Evolutionary conservation across 108 stramenopile species (phyloP).

Genomic region (Mediolabrus comicus): DNA sequence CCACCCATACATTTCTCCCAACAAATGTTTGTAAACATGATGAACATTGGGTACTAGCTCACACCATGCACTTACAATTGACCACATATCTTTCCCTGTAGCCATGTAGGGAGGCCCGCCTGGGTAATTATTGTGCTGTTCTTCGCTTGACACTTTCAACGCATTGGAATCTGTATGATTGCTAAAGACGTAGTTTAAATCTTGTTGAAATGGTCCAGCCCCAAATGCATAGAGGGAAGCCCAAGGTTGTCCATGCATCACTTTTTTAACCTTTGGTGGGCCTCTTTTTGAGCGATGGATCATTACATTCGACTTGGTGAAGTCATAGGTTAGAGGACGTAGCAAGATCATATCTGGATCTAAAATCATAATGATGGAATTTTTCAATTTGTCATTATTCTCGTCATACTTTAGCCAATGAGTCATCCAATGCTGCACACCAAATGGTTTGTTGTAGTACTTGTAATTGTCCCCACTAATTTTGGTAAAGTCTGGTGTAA

Average conservation of each 20-base stretch:
- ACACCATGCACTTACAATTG: conserved; percentile 63
- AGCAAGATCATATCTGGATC: conserved; percentile 85
- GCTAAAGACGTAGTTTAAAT: conserved; percentile 49
- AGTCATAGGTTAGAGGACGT: conserved; percentile 82
- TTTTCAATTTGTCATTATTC: conserved; percentile 50
- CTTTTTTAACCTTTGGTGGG: conserved; percentile 35
- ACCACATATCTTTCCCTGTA: conserved; percentile 71
- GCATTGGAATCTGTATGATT: conserved; percentile 51
- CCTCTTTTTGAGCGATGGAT: conserved; percentile 37
- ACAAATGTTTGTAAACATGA: conserved; percentile 59
- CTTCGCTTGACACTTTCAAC: conserved; percentile 23
- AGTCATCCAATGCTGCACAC: conserved; percentile 80
- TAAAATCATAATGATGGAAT: conserved; percentile 70
- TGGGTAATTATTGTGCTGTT: conserved; percentile 50
- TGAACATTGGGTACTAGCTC: conserved; percentile 70
- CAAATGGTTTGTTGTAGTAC: conserved; percentile 94
- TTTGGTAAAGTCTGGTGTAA: conserved; percentile 67
- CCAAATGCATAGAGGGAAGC: conserved; percentile 91
- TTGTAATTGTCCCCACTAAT: conserved; percentile 60
- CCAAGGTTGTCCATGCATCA: conserved; percentile 89
- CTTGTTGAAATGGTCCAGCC: conserved; percentile 64
- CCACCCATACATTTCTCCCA: conserved; percentile 95
- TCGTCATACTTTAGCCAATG: conserved; percentile 60
- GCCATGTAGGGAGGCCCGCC: conserved; percentile 83
- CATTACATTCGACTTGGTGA: conserved; percentile 59